These are phyloP conservation scores for Rhizophlyctis rosea DNA, from an alignment of 192 early-diverging fungal species.

Conservation along the genomic window DNA sequence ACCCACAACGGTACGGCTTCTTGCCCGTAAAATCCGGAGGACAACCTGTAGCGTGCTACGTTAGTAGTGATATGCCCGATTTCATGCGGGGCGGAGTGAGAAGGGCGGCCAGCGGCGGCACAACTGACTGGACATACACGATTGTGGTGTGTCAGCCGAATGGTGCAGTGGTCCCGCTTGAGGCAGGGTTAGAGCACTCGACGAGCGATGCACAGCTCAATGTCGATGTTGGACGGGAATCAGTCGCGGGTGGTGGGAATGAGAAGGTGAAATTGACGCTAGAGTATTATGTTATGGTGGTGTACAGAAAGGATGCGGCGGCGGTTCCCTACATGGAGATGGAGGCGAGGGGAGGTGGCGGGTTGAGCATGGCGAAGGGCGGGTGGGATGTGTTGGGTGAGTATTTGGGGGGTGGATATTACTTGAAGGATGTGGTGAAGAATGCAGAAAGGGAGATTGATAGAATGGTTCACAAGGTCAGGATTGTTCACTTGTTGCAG, in stretches of 20 bases:
- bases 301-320: slow-evolving; percentile 18
- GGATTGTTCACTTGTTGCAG: slow-evolving; percentile 1
- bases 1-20: slow-evolving; percentile 48
- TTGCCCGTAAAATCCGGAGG: slow-evolving; percentile 30
- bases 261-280: slow-evolving; percentile 22
- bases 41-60: slow-evolving; percentile 35
- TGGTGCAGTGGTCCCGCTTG: not conserved
- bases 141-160: slow-evolving; percentile 35
- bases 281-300: slow-evolving; percentile 42
- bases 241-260: too few relatives aligned
- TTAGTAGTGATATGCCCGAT: slow-evolving; percentile 33
- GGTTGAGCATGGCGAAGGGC: too few relatives aligned
- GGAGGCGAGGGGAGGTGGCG: slow-evolving; percentile 25
- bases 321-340: slow-evolving; percentile 32
- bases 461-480: slow-evolving; percentile 43
- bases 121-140: slow-evolving; percentile 19
- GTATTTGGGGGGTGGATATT: slow-evolving; percentile 48
- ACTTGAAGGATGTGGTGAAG: slow-evolving; percentile 47
- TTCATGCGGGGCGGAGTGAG: slow-evolving; percentile 22
- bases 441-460: slow-evolving; percentile 41
- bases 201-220: slow-evolving; percentile 1
- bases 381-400: slow-evolving; percentile 41
- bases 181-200: not conserved
- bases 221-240: not conserved
- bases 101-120: not conserved